Evolutionary conservation across 257 asterid genomes (phyloP).

Genomic region (Nemophila menziesii): DNA sequence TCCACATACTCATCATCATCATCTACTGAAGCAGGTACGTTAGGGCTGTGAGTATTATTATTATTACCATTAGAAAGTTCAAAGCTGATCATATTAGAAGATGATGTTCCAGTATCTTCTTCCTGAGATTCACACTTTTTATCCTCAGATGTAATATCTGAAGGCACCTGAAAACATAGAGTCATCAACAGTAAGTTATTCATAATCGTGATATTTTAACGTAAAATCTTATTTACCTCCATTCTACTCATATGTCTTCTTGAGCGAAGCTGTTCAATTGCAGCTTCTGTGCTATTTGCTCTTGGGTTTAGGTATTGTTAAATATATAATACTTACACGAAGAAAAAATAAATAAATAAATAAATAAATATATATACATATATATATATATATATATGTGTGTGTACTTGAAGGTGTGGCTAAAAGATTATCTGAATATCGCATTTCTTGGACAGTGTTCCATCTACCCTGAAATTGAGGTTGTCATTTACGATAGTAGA

Average conservation of each 20-base stretch:
- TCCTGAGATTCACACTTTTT: constrained; percentile 45
- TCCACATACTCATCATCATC: constrained; percentile 80
- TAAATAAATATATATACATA: no score
- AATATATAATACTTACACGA: no score
- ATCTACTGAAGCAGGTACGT: constrained; percentile 43
- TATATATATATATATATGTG: background rate
- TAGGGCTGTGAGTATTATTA: constrained; percentile 35
- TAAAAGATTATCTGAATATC: constrained; percentile 37
- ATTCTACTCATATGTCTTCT: constrained; percentile 67
- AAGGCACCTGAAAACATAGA: constrained; percentile 61
- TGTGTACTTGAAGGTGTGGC: constrained; percentile 35
- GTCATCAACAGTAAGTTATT: constrained; percentile 8
- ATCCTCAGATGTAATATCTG: constrained; percentile 54
- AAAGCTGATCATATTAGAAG: constrained; percentile 75
- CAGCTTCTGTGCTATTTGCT: constrained; percentile 57
- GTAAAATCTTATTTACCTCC: constrained; percentile 39
- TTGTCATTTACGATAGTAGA: constrained; percentile 2
- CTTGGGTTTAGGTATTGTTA: constrained; percentile 31
- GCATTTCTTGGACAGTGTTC: constrained; percentile 44
- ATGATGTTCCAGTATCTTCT: constrained; percentile 46
- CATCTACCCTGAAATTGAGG: constrained; percentile 43
- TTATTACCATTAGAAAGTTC: constrained; percentile 49
- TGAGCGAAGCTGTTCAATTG: constrained; percentile 65
- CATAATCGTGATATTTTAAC: background rate
- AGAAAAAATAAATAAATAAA: no score